Percentiles rank a stretch among this genome's conserved stretches.
These are phyloP conservation scores for Daucus carota DNA, from an alignment of 129 eudicot species.

Conservation along the genomic window DH1_v3.0 NC_030382.2:51536001-51536500, in stretches of 20 bases:
- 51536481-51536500: neutral
- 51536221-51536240: neutral
- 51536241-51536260: neutral
- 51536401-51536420: neutral
- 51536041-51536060: neutral
- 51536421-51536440: neutral
- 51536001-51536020: neutral
- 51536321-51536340: neutral
- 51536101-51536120: neutral
- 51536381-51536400: neutral
- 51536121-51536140: neutral
- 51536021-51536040: neutral
- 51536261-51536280: neutral
- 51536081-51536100: neutral
- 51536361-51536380: neutral
- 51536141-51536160: neutral
- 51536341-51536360: too few relatives aligned
- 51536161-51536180: neutral
- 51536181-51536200: neutral
- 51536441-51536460: neutral
- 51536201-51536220: neutral
- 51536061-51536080: neutral
- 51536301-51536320: neutral
- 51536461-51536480: slow-evolving; percentile 3
- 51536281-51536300: neutral